These are phyloP conservation scores for Cyclotella sp. DNA, from an alignment of 108 stramenopile genomes.

Conservation along the genomic window DNA sequence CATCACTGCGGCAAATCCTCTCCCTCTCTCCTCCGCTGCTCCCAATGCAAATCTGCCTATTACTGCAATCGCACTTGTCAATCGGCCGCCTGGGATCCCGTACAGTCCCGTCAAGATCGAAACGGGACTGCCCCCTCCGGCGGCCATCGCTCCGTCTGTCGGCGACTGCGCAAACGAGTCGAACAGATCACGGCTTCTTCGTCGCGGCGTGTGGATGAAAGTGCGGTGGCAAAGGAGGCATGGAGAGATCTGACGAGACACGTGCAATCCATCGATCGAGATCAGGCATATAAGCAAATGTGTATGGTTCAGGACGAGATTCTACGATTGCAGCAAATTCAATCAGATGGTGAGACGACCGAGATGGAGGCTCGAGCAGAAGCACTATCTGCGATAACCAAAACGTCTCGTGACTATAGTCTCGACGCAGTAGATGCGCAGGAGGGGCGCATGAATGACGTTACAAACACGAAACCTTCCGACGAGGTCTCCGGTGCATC, in stretches of 20 bases:
- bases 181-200: background rate
- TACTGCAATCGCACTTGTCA: conserved; percentile 49
- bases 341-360: background rate
- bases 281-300: conserved; percentile 45
- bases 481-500: too few relatives aligned
- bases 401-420: background rate
- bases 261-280: conserved; percentile 27
- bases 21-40: conserved; percentile 43
- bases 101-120: background rate
- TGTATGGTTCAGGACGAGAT: conserved; percentile 49
- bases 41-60: conserved; percentile 42
- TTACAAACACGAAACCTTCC: too few relatives aligned
- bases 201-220: background rate
- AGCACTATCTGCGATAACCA: background rate
- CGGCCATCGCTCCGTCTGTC: conserved; percentile 37
- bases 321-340: conserved; percentile 12
- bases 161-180: conserved; percentile 9
- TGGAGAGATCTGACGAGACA: conserved; percentile 27
- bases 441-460: too few relatives aligned
- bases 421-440: background rate
- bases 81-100: conserved; percentile 39
- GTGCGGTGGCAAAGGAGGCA: conserved; percentile 13
- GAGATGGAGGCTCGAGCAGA: background rate
- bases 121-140: background rate
- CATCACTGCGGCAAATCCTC: conserved; percentile 40